These are phyloP conservation scores for Euphorbia peplus DNA, from an alignment of 345 rosid genomes.

Conservation along the genomic window DNA sequence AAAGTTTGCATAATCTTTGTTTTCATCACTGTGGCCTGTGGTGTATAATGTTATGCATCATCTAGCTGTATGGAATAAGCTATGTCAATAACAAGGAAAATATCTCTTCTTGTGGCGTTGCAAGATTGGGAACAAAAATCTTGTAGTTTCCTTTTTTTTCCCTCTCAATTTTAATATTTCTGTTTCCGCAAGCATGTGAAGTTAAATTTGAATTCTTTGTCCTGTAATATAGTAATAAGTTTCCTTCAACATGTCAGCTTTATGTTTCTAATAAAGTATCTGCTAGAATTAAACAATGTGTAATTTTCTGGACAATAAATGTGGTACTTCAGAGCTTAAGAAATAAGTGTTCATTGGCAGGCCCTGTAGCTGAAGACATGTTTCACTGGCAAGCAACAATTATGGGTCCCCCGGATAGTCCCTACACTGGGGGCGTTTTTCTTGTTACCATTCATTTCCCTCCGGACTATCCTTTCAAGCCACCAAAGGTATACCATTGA, in stretches of 20 bases:
- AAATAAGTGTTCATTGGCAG: conserved; percentile 10
- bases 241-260: background rate
- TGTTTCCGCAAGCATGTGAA: background rate
- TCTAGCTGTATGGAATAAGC: background rate
- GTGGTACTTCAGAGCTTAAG: background rate
- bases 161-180: background rate
- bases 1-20: background rate
- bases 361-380: conserved; percentile 41
- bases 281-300: background rate
- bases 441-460: conserved; percentile 39
- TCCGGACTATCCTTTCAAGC: conserved; percentile 40
- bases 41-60: background rate
- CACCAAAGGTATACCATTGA: conserved; percentile 30
- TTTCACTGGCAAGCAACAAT: conserved; percentile 43
- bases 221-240: background rate
- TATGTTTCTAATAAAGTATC: background rate
- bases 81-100: background rate
- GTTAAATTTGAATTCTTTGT: background rate
- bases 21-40: background rate
- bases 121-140: background rate
- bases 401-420: conserved; percentile 41
- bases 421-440: conserved; percentile 35
- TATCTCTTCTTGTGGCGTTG: background rate
- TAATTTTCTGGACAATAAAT: background rate
- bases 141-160: background rate